Evolutionary conservation across 2,329 filamentous ascomycete genomes (phyloP).

Genomic region (Venturia nashicola): DNA sequence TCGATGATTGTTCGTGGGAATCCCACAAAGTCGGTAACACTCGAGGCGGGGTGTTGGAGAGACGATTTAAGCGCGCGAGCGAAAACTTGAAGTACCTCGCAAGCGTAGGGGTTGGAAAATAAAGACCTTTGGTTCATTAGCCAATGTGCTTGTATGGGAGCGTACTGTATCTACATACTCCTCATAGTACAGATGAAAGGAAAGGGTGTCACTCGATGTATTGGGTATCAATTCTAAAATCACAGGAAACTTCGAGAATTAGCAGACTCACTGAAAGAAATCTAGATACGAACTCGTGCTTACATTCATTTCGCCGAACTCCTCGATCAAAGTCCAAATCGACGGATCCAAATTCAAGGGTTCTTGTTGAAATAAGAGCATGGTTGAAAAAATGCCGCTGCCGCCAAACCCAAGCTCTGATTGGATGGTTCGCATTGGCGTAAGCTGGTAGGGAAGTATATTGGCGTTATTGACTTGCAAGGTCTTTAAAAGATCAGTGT

Average conservation of each 20-base stretch:
- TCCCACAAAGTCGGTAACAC: not conserved
- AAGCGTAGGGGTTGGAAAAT: not conserved
- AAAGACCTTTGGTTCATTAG: not conserved
- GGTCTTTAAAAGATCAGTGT: conserved; percentile 44
- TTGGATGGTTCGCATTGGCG: conserved; percentile 61
- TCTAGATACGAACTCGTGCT: conserved; percentile 16
- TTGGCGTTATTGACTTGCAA: conserved; percentile 52
- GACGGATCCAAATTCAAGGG: conserved; percentile 29
- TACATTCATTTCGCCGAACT: conserved; percentile 55
- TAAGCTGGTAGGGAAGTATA: conserved; percentile 58
- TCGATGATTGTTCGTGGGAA: conserved; percentile 7
- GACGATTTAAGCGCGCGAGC: not conserved
- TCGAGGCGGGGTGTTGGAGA: not conserved
- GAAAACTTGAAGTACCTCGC: conserved; percentile 1
- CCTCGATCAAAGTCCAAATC: conserved; percentile 39
- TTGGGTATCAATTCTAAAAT: conserved; percentile 11
- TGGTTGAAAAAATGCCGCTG: conserved; percentile 59
- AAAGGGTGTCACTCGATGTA: conserved; percentile 7
- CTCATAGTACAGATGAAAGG: conserved; percentile 4
- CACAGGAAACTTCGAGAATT: conserved; percentile 9
- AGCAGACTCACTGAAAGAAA: not conserved
- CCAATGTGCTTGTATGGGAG: not conserved
- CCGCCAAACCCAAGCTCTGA: conserved; percentile 32
- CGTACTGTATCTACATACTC: not conserved
- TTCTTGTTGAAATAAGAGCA: conserved; percentile 66